Base-by-base conservation (phyloP, 805 yeast genomes). In the Metschnikowia koreensis region DNA sequence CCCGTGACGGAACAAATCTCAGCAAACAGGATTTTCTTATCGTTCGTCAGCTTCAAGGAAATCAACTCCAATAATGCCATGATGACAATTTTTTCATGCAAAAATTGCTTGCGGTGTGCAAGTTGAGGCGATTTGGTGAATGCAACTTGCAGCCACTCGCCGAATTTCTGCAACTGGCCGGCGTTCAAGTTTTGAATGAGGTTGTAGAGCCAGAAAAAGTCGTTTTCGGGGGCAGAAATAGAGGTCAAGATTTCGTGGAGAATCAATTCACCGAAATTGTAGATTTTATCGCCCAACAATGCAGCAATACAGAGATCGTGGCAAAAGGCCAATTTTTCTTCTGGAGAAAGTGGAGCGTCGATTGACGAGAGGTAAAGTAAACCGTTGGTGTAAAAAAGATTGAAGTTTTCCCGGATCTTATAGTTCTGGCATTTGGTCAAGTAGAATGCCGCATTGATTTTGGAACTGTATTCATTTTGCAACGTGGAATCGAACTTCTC, bases 221-320 rank as follows among this genome's bases (percentile, higher is more conserved):
- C 73, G 39, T 81, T 68, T 47, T 73, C 76, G 28, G 72, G 71
- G 27, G 58, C 61, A 17, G 66, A 57, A 40, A 87, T 77, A 38
- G 75, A 68, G 40, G 73, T 66, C 68, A 91, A 80, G 44, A 93
- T 83, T 41, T 94, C 96, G 69, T 93, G 98, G 67, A 91, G 83
- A 54, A 94, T 79, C 56, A 94, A 80, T 71, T 94, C 99, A 47
- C 98, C 98, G 69, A 94, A 94, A 73, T 93, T 94, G 76, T 90
- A 94, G 60, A 93, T 89, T 63, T 82, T 84, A 65, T 91, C 96
- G 45, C 97, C 98, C 60, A 93, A 77, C 53, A 94, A 74, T 0
- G 97, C 98, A 33, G 96, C 84, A 43, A 90, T 77, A 53, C 93
- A 80, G 59, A 93, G 80, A 59, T 93, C 96, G 62, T 84, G 83